Conservation (phyloP, 1,284 basidiomycete genomes). For the Pseudozyma tsukubaensis region DNA sequence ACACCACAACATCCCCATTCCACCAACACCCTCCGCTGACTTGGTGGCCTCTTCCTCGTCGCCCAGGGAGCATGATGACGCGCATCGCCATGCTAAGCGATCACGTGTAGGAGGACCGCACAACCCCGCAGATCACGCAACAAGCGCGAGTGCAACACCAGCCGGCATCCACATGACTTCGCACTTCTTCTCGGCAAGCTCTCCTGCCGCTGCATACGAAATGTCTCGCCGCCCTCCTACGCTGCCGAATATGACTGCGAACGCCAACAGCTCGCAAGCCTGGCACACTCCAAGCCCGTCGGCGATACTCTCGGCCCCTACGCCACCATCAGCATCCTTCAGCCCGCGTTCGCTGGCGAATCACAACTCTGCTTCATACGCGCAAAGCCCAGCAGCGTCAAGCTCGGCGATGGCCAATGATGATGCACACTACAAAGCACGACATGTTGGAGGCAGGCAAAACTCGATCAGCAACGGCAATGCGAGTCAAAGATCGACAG, state of each 20-base stretch:
- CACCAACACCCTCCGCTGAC: background rate
- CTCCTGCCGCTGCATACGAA: background rate
- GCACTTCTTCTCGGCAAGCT: background rate
- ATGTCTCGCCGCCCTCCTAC: background rate
- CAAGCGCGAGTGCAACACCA: no score
- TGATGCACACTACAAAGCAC: background rate
- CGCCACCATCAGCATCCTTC: conserved; percentile 16
- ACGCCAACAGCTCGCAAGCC: background rate
- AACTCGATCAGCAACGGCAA: background rate
- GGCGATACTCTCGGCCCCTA: conserved; percentile 4
- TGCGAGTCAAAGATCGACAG: background rate
- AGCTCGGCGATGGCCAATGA: background rate
- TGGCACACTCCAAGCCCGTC: conserved; percentile 32
- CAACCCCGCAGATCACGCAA: no score
- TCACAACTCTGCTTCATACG: conserved; percentile 2
- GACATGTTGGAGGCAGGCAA: background rate
- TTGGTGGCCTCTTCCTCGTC: background rate
- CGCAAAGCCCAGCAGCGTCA: background rate
- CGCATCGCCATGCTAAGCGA: background rate
- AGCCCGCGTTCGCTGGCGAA: background rate
- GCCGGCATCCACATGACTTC: no score
- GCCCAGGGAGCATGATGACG: no score
- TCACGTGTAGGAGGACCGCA: background rate
- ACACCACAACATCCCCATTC: conserved; percentile 23
- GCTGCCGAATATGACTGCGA: background rate